Evolutionary conservation across 148 eudicot species (phyloP), one percentile per base, ranked within the genome.

Genomic region (Spergularia bocconei): DNA sequence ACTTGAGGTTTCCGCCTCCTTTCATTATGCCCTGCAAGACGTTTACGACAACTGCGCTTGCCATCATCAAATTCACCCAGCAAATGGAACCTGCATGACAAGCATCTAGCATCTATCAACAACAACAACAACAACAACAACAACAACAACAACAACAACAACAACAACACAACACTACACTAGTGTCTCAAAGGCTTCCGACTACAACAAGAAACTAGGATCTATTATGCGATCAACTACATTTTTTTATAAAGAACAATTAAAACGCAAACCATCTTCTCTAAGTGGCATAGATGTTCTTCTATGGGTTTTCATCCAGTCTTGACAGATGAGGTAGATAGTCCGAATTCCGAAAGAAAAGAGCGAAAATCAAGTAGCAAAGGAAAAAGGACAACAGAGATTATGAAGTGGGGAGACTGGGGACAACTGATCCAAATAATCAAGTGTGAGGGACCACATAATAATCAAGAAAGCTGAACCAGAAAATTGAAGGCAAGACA

Each of bases 1-100:
- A 75, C 65, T 53, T 82, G 91, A 79, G 92, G 88, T 56, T 91
- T 93, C 70, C 98, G 83, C 67, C 98, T 79, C 17, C 98, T 88
- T 80, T 91, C 88, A 72, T 94, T 94, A 73, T 94, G 98, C 38
- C 91, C 92, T 21, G 97, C 96, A 68, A 94, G 96, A 51, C 98
- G 92, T 78, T 87, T 91, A 66, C 97, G 93, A 73, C 98, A 94
- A 73, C 98, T 94, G 63, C 97, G 91, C 75, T 94, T 94, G 21
- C 88, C 96, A 78, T 91, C 93, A 83, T 94, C 98, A 75, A 94
- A 94, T 78, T 91, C 93, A 71, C 81, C 85, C 79, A 94, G 78
- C 80, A 87, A 77, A 75, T 94, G 98, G 66, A 91, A 94, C 92
- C 98, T 94, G 87, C 48, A 74, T 65, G 66, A 57, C 64, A 52